phyloP scores from a whole-genome alignment of 164 flowering plant species.

The Litsea cubeba region DNA sequence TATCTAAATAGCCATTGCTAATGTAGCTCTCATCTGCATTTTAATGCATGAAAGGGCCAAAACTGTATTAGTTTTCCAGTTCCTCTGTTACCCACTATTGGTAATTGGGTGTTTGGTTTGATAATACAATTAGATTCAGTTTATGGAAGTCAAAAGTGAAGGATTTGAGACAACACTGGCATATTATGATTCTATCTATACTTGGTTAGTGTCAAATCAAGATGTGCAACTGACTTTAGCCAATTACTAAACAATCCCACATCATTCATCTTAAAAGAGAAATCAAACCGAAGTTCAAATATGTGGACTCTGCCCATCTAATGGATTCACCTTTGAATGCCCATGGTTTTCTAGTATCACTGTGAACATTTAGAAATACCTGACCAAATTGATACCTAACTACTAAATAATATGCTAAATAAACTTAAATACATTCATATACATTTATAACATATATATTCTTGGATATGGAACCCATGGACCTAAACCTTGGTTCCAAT shows the following conservation, averaged over 20 bases:
- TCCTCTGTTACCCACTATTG: background rate
- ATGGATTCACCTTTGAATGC: too few relatives aligned
- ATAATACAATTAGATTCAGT: background rate
- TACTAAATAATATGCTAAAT: too few relatives aligned
- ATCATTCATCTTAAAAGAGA: too few relatives aligned
- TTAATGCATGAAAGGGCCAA: background rate
- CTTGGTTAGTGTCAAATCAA: background rate
- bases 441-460: too few relatives aligned
- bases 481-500: too few relatives aligned
- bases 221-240: background rate
- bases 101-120: background rate
- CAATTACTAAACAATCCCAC: background rate
- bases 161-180: background rate
- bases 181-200: background rate
- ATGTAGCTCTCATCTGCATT: constrained; percentile 1
- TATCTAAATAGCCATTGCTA: constrained; percentile 4
- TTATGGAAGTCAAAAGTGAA: background rate
- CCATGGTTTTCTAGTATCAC: too few relatives aligned
- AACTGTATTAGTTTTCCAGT: background rate
- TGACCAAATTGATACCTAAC: too few relatives aligned
- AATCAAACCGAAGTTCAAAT: too few relatives aligned
- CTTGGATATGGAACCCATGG: too few relatives aligned
- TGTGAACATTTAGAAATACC: too few relatives aligned
- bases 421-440: too few relatives aligned
- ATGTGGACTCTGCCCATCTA: too few relatives aligned